Evolutionary conservation across 1,139 yeast species (phyloP), one percentile per base, ranked within the genome.

Genomic region (Taphrina flavorubra): DNA sequence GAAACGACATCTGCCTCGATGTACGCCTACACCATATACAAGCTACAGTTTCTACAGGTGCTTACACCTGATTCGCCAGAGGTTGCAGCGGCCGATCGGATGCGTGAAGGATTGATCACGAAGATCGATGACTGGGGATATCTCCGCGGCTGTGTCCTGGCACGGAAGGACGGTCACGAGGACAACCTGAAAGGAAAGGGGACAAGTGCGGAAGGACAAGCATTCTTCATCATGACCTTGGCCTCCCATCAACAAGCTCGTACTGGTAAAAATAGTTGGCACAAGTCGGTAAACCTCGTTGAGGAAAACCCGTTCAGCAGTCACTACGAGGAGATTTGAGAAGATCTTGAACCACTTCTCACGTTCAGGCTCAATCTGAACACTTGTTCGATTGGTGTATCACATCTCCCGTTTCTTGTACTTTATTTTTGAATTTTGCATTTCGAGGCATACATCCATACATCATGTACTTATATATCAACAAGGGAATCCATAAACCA

Each of bases 111-210:
- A 13, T 59, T 63, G 40, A 25, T 63, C n/a, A n/a, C 44, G 25
- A 44, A 25, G 14, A 49, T 63, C 40, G 67, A 63, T 36, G 51
- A 42, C 6, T 46, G 40, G 42, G 67, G 67, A 31, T 57, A 63
- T 20, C 55, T 63, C 14, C 51, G 67, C n/a, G 67, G 67, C 37
- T 63, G 67, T 55, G 67, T 63, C 14, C 61, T 63, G 11, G 67
- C 67, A 25, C 67, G 67, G 4, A 63, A 63, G 55, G 61, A 63
- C 34, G 67, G 67, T 46, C 42, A 42, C 42, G 67, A 63, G 20
- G 61, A 34, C 55, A 63, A 63, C 42, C 18, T 42, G 25, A 20
- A 63, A 7, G 67, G 67, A 7, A 58, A 42, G 7, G 67, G 67
- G 0, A 63, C 67, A 11, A 53, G 61, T 44, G 67, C 67, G 1